Percentiles rank a stretch among this genome's conserved stretches.
phyloP scores from a whole-genome alignment of 352 stramenopile genomes.

The Plasmopara halstedii region DNA sequence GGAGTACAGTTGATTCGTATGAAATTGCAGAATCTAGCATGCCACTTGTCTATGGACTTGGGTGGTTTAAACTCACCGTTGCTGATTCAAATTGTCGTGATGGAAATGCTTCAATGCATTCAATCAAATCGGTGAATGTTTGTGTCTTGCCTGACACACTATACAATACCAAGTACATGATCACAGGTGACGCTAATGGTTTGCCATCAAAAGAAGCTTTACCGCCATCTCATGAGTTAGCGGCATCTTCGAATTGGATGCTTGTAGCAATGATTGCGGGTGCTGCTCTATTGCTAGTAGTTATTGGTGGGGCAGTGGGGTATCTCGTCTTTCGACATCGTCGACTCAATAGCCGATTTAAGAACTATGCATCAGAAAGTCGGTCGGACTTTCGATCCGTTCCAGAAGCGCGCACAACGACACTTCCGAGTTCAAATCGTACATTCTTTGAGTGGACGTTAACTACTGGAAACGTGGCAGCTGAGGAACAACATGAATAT shows the following conservation, averaged over 20 bases:
- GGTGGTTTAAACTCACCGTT: slow-evolving; percentile 13
- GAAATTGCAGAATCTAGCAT: slow-evolving; percentile 19
- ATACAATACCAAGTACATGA: slow-evolving; percentile 26
- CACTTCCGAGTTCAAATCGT: slow-evolving; percentile 4
- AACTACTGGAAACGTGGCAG: slow-evolving; percentile 11
- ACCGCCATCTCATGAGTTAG: not conserved
- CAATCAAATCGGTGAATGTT: slow-evolving; percentile 11
- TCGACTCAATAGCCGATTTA: slow-evolving; percentile 8
- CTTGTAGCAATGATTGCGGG: slow-evolving; percentile 33
- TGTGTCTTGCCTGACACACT: slow-evolving; percentile 30
- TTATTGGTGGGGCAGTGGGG: slow-evolving; percentile 16
- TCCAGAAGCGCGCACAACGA: not conserved
- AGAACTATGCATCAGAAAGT: slow-evolving; percentile 13
- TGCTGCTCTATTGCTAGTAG: slow-evolving; percentile 14
- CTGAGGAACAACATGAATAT: slow-evolving; percentile 3
- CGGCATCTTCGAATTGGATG: slow-evolving; percentile 25
- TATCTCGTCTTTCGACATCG: slow-evolving; percentile 25
- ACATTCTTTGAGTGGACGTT: slow-evolving; percentile 19
- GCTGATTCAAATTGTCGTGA: slow-evolving; percentile 22
- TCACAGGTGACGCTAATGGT: not conserved
- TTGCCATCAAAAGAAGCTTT: not conserved
- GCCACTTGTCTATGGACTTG: slow-evolving; percentile 8
- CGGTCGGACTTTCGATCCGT: slow-evolving; percentile 11
- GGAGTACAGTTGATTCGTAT: slow-evolving; percentile 19
- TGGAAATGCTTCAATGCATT: slow-evolving; percentile 10